Conservation (phyloP, 257 asterid genomes). For the Scutellaria minor region DNA sequence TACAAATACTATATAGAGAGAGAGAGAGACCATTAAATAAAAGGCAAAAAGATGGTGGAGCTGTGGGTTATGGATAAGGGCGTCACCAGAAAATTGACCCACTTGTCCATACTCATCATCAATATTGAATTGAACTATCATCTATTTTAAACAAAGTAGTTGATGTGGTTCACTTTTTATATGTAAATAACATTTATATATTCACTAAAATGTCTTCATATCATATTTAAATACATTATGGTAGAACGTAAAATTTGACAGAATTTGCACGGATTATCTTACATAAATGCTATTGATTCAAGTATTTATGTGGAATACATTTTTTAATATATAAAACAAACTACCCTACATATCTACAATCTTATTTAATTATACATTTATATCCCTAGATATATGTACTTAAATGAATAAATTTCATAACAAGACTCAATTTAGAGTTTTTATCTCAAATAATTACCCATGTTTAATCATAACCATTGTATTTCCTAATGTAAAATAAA, state of each 20-base stretch:
- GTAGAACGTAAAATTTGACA: too few relatives aligned
- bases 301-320: too few relatives aligned
- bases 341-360: too few relatives aligned
- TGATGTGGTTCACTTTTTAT: not conserved
- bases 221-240: too few relatives aligned
- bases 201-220: too few relatives aligned
- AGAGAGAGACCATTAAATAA: too few relatives aligned
- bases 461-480: not conserved
- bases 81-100: constrained; percentile 35
- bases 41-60: not conserved
- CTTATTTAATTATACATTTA: too few relatives aligned
- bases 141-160: not conserved
- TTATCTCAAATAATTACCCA: not conserved
- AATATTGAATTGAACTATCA: not conserved
- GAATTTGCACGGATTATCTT: too few relatives aligned
- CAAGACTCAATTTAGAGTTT: not conserved
- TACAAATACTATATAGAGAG: not conserved
- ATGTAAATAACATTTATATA: too few relatives aligned
- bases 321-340: not conserved
- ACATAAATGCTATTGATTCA: too few relatives aligned
- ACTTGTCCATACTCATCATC: constrained; percentile 16
- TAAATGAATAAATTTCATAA: not conserved
- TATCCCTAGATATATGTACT: not conserved
- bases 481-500: not conserved
- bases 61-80: constrained; percentile 40